Evolutionary conservation across 768 basidiomycete species (phyloP).

Genomic region (Asterophora lycoperdoides): DNA sequence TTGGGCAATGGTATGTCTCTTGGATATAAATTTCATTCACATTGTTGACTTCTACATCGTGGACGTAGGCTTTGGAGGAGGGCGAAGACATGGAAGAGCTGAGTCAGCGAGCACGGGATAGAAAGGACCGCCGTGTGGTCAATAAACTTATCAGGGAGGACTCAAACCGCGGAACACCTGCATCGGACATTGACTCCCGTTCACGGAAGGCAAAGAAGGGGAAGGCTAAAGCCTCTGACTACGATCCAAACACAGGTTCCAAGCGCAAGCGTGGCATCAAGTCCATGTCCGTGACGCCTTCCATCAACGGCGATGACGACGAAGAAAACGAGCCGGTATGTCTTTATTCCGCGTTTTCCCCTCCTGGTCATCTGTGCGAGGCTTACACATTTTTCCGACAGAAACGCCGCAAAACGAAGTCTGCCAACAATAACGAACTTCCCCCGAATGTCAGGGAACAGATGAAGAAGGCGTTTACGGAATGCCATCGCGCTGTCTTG

Average conservation of each 20-base stretch:
- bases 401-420: constrained; percentile 85
- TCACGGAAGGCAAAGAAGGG: constrained; percentile 64
- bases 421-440: constrained; percentile 42
- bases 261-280: constrained; percentile 79
- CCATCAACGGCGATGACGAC: constrained; percentile 74
- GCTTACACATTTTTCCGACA: constrained; percentile 23
- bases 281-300: constrained; percentile 74
- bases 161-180: constrained; percentile 62
- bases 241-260: constrained; percentile 45
- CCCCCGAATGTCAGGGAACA: constrained; percentile 58
- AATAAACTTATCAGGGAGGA: constrained; percentile 57
- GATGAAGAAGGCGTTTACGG: constrained; percentile 82
- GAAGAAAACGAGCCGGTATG: constrained; percentile 66
- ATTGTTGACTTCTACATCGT: neutral
- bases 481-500: constrained; percentile 70
- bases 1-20: constrained; percentile 69
- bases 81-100: constrained; percentile 78
- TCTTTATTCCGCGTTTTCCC: constrained; percentile 10
- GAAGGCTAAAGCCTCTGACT: constrained; percentile 52
- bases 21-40: neutral
- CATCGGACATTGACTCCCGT: constrained; percentile 49
- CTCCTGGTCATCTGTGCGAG: constrained; percentile 3
- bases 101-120: constrained; percentile 58
- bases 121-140: constrained; percentile 56
- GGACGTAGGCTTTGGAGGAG: constrained; percentile 64